Percentiles rank a stretch among this genome's conserved stretches.
phyloP scores from a whole-genome alignment of 2,329 filamentous ascomycete genomes.

The Fusarium sp. region DNA sequence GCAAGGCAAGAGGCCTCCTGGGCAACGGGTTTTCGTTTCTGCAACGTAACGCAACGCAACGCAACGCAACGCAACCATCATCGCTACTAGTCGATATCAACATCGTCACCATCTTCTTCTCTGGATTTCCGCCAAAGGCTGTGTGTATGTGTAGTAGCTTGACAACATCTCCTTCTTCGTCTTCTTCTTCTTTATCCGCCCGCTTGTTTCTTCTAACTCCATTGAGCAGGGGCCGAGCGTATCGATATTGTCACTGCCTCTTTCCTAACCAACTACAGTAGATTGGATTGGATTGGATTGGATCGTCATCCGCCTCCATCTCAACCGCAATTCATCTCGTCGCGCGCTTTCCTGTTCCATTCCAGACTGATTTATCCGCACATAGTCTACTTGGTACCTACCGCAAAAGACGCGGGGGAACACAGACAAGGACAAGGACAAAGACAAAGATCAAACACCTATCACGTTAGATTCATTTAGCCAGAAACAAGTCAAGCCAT shows the following conservation, averaged over 20 bases:
- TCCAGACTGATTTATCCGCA: neutral
- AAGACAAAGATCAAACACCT: neutral
- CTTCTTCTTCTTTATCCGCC: constrained; percentile 6
- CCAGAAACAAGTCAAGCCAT: constrained; percentile 12
- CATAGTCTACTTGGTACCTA: neutral
- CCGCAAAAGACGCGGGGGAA: constrained; percentile 1
- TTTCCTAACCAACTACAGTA: neutral
- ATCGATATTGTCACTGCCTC: constrained; percentile 10
- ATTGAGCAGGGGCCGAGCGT: constrained; percentile 16
- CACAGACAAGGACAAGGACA: constrained; percentile 6
- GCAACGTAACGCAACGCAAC: constrained; percentile 11
- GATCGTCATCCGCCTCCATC: constrained; percentile 20
- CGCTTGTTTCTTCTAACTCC: constrained; percentile 1
- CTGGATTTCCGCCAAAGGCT: constrained; percentile 7
- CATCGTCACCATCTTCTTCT: constrained; percentile 7
- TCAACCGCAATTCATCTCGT: constrained; percentile 3
- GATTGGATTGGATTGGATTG: constrained; percentile 13
- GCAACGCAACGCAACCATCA: constrained; percentile 24
- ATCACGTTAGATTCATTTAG: neutral
- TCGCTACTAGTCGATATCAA: constrained; percentile 7
- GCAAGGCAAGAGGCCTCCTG: constrained; percentile 36
- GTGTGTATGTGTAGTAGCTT: constrained; percentile 1
- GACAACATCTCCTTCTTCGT: neutral
- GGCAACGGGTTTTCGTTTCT: constrained; percentile 16
- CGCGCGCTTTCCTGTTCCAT: constrained; percentile 7